Conservation (phyloP, 176 grass and related monocot genomes). For the Juncus effusus region DNA sequence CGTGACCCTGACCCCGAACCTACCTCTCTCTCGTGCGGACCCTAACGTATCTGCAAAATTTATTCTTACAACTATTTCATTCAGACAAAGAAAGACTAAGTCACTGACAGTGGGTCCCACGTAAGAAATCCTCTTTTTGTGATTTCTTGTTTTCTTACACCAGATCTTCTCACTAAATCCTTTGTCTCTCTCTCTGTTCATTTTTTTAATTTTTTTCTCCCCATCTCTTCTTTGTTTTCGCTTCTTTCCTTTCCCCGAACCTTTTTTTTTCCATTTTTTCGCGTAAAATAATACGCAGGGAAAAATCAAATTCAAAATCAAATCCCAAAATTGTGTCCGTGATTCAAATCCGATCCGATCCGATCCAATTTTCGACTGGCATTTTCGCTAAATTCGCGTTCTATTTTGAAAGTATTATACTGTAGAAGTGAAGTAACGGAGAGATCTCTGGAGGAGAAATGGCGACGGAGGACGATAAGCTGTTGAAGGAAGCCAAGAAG, state of each 20-base stretch:
- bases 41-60: constrained; percentile 34
- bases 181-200: constrained; percentile 1
- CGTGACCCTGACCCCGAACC: constrained; percentile 56
- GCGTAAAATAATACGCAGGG: background rate
- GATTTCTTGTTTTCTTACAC: background rate
- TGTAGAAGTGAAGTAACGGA: constrained; percentile 22
- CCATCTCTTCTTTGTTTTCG: constrained; percentile 24
- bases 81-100: background rate
- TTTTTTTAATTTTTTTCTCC: constrained; percentile 22
- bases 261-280: constrained; percentile 42
- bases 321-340: constrained; percentile 4
- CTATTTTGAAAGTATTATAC: constrained; percentile 48
- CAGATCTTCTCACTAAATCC: constrained; percentile 5
- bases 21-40: constrained; percentile 43
- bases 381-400: background rate
- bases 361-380: background rate
- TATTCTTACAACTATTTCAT: constrained; percentile 25
- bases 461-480: constrained; percentile 99
- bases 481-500: constrained; percentile 99
- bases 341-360: constrained; percentile 32
- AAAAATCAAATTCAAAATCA: constrained; percentile 5
- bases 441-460: constrained; percentile 34
- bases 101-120: constrained; percentile 16
- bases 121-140: background rate
- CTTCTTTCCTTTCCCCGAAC: constrained; percentile 28